Evolutionary conservation across 495 filamentous ascomycete genomes (phyloP).

Genomic region (Talaromyces trachyspermus): DNA sequence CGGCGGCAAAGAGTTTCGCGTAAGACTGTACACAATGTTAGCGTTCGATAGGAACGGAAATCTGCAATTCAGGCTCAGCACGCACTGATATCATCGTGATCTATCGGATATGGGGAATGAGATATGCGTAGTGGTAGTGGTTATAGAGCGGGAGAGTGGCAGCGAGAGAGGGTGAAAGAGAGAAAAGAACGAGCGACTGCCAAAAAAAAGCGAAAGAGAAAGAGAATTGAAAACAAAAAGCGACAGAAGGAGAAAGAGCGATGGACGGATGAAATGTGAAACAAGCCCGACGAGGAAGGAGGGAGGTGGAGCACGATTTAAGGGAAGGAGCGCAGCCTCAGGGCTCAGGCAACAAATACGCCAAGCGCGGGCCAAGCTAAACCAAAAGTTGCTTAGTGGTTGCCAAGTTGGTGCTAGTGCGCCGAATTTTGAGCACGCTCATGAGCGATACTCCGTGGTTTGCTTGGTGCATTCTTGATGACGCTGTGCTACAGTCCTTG

Average conservation of each 20-base stretch:
- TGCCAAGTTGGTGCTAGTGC: no score
- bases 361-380: no score
- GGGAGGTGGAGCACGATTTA: no score
- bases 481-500: no score
- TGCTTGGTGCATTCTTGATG: not conserved
- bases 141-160: not conserved
- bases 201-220: not conserved
- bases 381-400: no score
- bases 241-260: not conserved
- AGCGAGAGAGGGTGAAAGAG: not conserved
- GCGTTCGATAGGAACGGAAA: no score
- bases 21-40: conserved; percentile 17
- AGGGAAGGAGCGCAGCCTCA: no score
- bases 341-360: no score
- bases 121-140: not conserved
- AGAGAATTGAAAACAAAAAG: not conserved
- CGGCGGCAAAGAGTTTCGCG: conserved; percentile 30
- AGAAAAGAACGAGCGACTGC: not conserved
- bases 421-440: no score
- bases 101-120: not conserved
- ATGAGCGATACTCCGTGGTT: no score
- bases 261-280: not conserved
- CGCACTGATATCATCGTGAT: conserved; percentile 7
- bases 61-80: not conserved
- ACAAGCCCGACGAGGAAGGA: no score